Evolutionary conservation across 257 asterid genomes (phyloP).

Genomic region (Ballota nigra): DNA sequence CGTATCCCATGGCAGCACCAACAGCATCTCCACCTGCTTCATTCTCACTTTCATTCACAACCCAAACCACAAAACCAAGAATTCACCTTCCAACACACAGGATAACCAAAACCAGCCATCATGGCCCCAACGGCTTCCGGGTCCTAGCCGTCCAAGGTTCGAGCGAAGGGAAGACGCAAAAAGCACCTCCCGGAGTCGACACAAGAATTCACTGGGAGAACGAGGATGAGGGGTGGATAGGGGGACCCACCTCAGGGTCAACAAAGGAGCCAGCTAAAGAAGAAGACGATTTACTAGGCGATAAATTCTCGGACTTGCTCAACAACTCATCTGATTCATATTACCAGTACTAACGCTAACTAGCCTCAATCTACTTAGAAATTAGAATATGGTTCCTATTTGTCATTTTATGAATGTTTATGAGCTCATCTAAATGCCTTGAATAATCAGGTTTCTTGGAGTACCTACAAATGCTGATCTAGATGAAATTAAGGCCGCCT

Average conservation of each 20-base stretch:
- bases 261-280: conserved; percentile 38
- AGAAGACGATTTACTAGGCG: conserved; percentile 49
- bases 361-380: conserved; percentile 6
- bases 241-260: conserved; percentile 43
- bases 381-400: background rate
- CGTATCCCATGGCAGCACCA: conserved; percentile 57
- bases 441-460: conserved; percentile 63
- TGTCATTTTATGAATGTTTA: background rate
- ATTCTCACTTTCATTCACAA: conserved; percentile 37
- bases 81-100: conserved; percentile 13
- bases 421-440: background rate
- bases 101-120: conserved; percentile 14
- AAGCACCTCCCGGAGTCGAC: conserved; percentile 72
- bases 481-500: conserved; percentile 86
- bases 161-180: conserved; percentile 33
- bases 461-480: conserved; percentile 68
- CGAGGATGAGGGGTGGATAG: conserved; percentile 92
- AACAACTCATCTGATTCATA: conserved; percentile 77
- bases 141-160: conserved; percentile 48
- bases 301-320: conserved; percentile 70
- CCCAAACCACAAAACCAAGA: conserved; percentile 31
- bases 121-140: background rate
- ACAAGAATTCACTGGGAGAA: conserved; percentile 91
- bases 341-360: conserved; percentile 62
- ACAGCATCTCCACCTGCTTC: conserved; percentile 48